Conservation (phyloP, 2,329 filamentous ascomycete genomes). For the Exophiala viscosa region DNA sequence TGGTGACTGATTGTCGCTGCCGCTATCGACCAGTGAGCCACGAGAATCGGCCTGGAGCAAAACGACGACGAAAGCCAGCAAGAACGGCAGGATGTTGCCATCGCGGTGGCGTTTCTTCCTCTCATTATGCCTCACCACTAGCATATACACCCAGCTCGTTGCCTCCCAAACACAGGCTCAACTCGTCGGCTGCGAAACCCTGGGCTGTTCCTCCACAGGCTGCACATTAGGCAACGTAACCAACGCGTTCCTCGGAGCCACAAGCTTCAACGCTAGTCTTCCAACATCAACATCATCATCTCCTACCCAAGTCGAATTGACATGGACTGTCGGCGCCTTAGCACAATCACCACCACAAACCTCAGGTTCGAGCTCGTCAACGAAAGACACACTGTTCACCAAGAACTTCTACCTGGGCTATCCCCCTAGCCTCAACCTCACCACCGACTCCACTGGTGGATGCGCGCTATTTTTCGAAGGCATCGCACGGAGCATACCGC, state of each 20-base stretch:
- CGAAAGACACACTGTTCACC: constrained; percentile 4
- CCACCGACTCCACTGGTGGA: background rate
- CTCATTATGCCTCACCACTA: background rate
- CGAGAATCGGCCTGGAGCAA: too few species aligned
- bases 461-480: constrained; percentile 22
- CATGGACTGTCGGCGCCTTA: constrained; percentile 16
- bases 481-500: constrained; percentile 14
- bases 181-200: constrained; percentile 17
- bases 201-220: constrained; percentile 10
- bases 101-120: too few species aligned
- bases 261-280: constrained; percentile 14
- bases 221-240: constrained; percentile 18
- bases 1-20: too few species aligned
- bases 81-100: background rate
- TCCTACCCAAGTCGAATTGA: constrained; percentile 1
- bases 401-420: constrained; percentile 20
- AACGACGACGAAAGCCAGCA: background rate
- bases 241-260: constrained; percentile 14
- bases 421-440: constrained; percentile 11
- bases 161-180: background rate
- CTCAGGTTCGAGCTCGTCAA: background rate
- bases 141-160: too few species aligned
- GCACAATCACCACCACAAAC: background rate
- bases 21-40: too few species aligned
- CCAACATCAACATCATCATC: background rate